phyloP scores from a whole-genome alignment of 169 alveolate species.

The Besnoitia besnoiti region DNA sequence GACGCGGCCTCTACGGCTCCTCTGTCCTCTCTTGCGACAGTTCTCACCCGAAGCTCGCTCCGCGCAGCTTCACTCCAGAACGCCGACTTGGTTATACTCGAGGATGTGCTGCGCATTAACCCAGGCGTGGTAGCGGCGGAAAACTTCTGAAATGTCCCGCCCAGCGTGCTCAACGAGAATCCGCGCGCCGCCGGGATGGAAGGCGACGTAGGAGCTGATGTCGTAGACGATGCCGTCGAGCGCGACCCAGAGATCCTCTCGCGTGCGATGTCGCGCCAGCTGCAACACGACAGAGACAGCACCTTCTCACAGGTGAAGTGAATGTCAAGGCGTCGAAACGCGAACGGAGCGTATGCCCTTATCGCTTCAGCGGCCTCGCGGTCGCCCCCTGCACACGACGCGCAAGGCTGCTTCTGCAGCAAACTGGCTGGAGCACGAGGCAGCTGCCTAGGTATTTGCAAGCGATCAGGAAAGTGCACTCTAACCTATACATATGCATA shows the following conservation, averaged over 20 bases:
- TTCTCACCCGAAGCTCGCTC: too few species aligned
- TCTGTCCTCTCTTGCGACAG: too few species aligned
- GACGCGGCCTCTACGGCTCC: too few species aligned
- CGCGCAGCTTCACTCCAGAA: neutral
- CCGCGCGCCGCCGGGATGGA: constrained; percentile 72
- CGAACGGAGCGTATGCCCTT: too few species aligned
- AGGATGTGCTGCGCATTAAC: constrained; percentile 61
- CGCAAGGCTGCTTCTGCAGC: too few species aligned
- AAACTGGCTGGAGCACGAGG: too few species aligned
- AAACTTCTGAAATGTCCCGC: constrained; percentile 58
- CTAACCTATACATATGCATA: too few species aligned
- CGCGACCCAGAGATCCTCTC: constrained; percentile 71
- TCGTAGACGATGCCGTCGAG: constrained; percentile 77
- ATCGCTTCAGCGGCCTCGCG: too few species aligned
- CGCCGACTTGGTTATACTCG: constrained; percentile 50
- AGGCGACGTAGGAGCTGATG: constrained; percentile 64
- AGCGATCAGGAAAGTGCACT: too few species aligned
- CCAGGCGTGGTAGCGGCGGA: constrained; percentile 69
- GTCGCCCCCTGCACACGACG: too few species aligned
- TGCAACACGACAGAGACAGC: constrained; percentile 49
- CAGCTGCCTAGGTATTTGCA: too few species aligned
- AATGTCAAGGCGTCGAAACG: too few species aligned
- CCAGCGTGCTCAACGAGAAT: constrained; percentile 67
- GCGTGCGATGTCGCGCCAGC: constrained; percentile 70
- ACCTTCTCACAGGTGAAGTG: neutral